Evolutionary conservation across 2,329 filamentous ascomycete genomes (phyloP).

Genomic region (Sporothrix variecibatus): DNA sequence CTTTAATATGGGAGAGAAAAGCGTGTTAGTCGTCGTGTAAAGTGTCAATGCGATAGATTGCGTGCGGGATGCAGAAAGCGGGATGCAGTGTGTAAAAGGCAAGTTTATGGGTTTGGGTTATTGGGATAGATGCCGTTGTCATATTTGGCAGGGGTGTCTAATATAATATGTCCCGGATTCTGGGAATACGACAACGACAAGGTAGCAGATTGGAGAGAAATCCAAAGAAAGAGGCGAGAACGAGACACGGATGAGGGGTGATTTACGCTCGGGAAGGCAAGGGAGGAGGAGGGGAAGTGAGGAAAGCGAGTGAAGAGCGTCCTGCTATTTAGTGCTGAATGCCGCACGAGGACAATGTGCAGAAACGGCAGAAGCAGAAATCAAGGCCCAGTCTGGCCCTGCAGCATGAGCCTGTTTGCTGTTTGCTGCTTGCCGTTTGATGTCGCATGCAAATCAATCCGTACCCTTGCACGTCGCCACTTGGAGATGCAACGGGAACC

Average conservation of each 20-base stretch:
- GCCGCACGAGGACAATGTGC: not conserved
- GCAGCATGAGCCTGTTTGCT: not conserved
- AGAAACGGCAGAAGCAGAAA: not conserved
- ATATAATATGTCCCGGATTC: not conserved
- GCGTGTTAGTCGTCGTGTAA: slow-evolving; percentile 5
- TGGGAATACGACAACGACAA: not conserved
- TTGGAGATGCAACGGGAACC: slow-evolving; percentile 2
- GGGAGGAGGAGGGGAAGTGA: not conserved
- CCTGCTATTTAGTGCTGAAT: not conserved
- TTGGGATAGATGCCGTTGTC: not conserved
- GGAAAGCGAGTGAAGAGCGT: not conserved
- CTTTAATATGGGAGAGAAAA: not conserved
- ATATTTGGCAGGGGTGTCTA: slow-evolving; percentile 4
- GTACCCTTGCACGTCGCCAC: slow-evolving; percentile 8
- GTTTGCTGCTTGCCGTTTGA: not conserved
- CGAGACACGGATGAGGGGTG: slow-evolving; percentile 1
- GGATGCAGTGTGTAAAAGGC: not conserved
- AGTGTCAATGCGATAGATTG: not conserved
- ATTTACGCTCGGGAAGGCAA: not conserved
- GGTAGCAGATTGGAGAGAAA: not conserved
- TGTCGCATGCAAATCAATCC: not conserved
- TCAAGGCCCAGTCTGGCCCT: slow-evolving; percentile 4
- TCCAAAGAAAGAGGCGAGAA: not conserved
- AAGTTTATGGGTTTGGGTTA: not conserved
- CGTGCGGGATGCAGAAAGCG: not conserved